phyloP scores from a whole-genome alignment of 2,329 filamentous ascomycete genomes.

The Claviceps digitariae region DNA sequence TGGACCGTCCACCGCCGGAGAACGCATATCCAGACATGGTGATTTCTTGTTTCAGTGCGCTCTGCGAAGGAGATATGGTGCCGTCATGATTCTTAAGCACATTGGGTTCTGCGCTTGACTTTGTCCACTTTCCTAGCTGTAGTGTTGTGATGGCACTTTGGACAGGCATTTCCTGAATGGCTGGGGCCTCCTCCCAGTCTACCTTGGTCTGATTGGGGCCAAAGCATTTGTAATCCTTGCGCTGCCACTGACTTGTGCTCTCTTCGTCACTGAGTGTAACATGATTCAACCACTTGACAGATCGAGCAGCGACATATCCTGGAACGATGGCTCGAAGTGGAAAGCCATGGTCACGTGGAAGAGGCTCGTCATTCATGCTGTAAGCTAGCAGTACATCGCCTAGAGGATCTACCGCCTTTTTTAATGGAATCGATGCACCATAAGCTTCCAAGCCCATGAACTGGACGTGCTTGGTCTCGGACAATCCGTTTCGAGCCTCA shows the following conservation, averaged over 20 bases:
- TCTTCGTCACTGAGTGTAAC: slow-evolving; percentile 54
- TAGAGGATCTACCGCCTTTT: slow-evolving; percentile 42
- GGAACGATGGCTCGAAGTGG: slow-evolving; percentile 50
- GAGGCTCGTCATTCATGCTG: slow-evolving; percentile 50
- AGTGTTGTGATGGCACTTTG: slow-evolving; percentile 50
- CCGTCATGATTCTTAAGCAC: not conserved
- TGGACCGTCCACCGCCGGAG: slow-evolving; percentile 51
- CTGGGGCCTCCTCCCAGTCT: slow-evolving; percentile 48
- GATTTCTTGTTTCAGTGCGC: slow-evolving; percentile 14
- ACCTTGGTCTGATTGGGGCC: slow-evolving; percentile 47
- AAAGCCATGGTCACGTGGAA: slow-evolving; percentile 53
- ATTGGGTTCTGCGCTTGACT: not conserved
- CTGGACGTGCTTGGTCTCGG: slow-evolving; percentile 36
- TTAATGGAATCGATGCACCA: slow-evolving; percentile 46
- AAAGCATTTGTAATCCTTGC: slow-evolving; percentile 56
- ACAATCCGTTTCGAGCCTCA: slow-evolving; percentile 21
- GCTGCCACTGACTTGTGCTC: slow-evolving; percentile 51
- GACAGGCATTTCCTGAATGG: slow-evolving; percentile 56
- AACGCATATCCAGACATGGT: slow-evolving; percentile 51
- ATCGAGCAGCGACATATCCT: slow-evolving; percentile 52
- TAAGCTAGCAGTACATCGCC: slow-evolving; percentile 55
- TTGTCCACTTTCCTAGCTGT: slow-evolving; percentile 25
- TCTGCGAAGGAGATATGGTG: not conserved
- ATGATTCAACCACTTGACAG: slow-evolving; percentile 55
- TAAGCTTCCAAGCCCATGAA: slow-evolving; percentile 48